phyloP scores from a whole-genome alignment of 2,329 filamentous ascomycete genomes.

The Ceratocystis cubensis region DNA sequence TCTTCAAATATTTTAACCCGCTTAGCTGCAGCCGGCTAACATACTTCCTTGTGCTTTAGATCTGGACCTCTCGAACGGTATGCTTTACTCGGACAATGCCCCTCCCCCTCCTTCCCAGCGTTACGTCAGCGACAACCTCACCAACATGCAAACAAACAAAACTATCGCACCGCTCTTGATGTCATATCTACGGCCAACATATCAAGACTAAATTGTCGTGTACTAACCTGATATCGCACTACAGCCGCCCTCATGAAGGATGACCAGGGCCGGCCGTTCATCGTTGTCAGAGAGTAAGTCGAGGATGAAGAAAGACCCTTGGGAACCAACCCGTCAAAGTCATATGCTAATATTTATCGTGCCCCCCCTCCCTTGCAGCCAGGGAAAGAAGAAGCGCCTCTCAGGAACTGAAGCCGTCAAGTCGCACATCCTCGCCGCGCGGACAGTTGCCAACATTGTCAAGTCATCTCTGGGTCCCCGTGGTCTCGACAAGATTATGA shows the following conservation, averaged over 20 bases:
- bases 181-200: background rate
- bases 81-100: slow-evolving; percentile 20
- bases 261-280: slow-evolving; percentile 93
- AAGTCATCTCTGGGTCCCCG: slow-evolving; percentile 93
- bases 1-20: background rate
- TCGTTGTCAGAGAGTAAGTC: slow-evolving; percentile 90
- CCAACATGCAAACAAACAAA: background rate
- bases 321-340: slow-evolving; percentile 19
- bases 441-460: slow-evolving; percentile 92
- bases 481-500: slow-evolving; percentile 97
- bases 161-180: background rate
- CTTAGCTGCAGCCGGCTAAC: background rate
- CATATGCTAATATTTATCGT: slow-evolving; percentile 21
- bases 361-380: slow-evolving; percentile 40
- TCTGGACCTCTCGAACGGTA: slow-evolving; percentile 76
- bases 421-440: slow-evolving; percentile 90
- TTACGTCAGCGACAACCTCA: slow-evolving; percentile 20
- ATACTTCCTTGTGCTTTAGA: slow-evolving; percentile 37
- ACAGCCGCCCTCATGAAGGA: slow-evolving; percentile 75
- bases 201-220: background rate
- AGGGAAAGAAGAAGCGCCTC: slow-evolving; percentile 94
- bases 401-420: slow-evolving; percentile 97
- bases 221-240: slow-evolving; percentile 17
- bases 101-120: slow-evolving; percentile 12
- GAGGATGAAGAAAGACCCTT: background rate